Evolutionary conservation across 2,329 filamentous ascomycete species (phyloP), one percentile per base, ranked within the genome.

Genomic region (Fusarium clavum): DNA sequence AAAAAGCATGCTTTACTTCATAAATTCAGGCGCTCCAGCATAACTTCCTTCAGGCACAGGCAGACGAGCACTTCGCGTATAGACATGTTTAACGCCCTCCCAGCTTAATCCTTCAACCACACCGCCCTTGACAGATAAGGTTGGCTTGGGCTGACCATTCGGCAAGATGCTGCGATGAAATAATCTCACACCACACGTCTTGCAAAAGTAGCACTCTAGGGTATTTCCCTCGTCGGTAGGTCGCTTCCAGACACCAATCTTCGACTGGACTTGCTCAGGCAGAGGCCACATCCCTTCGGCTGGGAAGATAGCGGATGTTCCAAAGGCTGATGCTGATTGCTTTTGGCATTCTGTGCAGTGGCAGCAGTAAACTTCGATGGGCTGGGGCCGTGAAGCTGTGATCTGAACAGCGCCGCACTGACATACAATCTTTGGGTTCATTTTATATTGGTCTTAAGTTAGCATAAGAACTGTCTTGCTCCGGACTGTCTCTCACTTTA

Each of bases 111-210:
- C 83, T 22, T 82, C 73, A 18, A 86, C 64, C 13, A 80, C 77
- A 0, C 85, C 84, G 6, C 82, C 85, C 75, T 86, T 87, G 66
- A 87, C 74, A 22, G 78, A 82, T 11, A 86, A 61, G 0, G 78
- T 82, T 0, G 75, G 32, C 25, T 79, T 75, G 7, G 79, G 75
- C 6, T 67, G 76, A 4, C 83, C 83, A 59, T 83, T 79, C 2
- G 76, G 64, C 9, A 79, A 70, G 24, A 80, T 73, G 43, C 79
- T 75, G 46, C 82, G 81, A 65, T 87, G 85, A 27, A 86, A 73
- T n/a, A 86, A 55, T 14, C 84, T 80, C n/a, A 79, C 80, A 12
- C 84, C 84, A 71, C 83, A 85, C 5, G 66, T 73, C 22, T 76
- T 77, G 68, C 80, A 83, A 57, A 83, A 82, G 60, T 79, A 83